phyloP scores from a whole-genome alignment of 768 basidiomycete genomes.

The Mycena galopus region DNA sequence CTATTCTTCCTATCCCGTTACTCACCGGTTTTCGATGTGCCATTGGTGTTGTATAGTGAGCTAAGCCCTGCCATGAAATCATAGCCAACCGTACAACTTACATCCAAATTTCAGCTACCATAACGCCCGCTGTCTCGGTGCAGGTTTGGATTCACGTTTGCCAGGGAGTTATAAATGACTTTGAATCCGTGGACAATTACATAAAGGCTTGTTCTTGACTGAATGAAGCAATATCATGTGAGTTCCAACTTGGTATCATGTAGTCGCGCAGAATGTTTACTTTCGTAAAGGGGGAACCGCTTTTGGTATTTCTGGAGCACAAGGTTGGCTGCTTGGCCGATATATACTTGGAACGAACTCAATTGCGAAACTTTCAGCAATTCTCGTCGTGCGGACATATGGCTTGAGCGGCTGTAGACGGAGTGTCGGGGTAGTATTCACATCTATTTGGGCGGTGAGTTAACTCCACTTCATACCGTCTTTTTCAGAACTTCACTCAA shows the following conservation, averaged over 20 bases:
- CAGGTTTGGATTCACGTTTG: no score
- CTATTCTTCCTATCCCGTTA: constrained; percentile 22
- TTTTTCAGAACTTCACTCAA: no score
- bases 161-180: no score
- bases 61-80: background rate
- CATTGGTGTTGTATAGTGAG: constrained; percentile 20
- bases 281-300: constrained; percentile 10
- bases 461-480: background rate
- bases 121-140: background rate
- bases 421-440: constrained; percentile 7
- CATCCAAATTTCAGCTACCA: constrained; percentile 6
- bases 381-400: constrained; percentile 22
- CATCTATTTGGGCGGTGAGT: constrained; percentile 4
- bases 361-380: background rate
- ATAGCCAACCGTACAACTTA: no score
- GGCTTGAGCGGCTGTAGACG: constrained; percentile 17
- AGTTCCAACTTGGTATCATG: background rate
- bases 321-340: background rate
- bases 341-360: background rate
- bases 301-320: constrained; percentile 13
- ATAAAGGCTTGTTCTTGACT: background rate
- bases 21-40: constrained; percentile 17
- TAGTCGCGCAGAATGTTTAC: no score
- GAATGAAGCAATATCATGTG: background rate
- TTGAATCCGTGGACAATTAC: no score